Conservation (phyloP, 2,329 filamentous ascomycete species). For the Beauveria australis region DNA sequence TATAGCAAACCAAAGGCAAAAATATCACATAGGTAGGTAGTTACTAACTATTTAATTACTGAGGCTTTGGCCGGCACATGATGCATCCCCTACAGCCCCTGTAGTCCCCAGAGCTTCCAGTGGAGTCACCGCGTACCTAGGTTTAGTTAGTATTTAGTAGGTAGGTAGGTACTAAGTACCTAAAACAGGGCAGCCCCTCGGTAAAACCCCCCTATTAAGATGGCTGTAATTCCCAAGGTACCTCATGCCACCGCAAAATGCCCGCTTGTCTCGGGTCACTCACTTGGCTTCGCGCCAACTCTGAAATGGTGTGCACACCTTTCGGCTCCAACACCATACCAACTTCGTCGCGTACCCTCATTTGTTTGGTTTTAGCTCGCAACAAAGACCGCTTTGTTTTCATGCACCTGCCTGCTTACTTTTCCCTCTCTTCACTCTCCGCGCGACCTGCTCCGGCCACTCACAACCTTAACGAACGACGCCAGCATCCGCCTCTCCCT, state of each 20-base stretch:
- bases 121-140: neutral
- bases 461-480: neutral
- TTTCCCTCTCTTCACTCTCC: constrained; percentile 2
- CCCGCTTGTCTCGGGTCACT: neutral
- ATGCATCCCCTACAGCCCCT: neutral
- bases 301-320: constrained; percentile 6
- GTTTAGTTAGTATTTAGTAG: too few relatives aligned
- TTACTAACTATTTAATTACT: neutral
- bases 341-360: neutral
- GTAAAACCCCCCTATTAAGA: neutral
- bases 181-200: neutral
- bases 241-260: neutral
- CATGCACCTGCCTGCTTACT: constrained; percentile 9
- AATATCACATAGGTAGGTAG: constrained; percentile 1
- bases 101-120: neutral
- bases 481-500: neutral
- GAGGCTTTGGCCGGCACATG: neutral
- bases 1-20: neutral
- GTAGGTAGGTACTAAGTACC: too few relatives aligned
- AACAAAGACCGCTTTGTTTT: neutral
- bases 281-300: neutral
- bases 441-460: neutral
- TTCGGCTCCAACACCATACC: neutral
- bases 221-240: neutral
- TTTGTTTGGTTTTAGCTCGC: neutral